Conservation (phyloP, 164 flowering plant genomes). For the Nelumbo lutea region DNA sequence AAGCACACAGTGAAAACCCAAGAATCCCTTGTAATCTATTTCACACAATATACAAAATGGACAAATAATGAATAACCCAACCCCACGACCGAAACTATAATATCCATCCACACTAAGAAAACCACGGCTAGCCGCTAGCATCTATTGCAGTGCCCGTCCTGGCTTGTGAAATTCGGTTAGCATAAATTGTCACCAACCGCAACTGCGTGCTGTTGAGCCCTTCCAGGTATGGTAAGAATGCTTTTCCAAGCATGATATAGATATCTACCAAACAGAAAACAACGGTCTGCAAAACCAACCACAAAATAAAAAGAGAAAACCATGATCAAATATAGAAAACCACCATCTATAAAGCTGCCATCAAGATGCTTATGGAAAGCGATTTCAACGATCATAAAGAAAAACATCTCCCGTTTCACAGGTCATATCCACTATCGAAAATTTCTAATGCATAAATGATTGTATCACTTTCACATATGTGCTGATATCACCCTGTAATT, state of each 20-base stretch:
- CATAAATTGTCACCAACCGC: slow-evolving; percentile 89
- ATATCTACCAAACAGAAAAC: slow-evolving; percentile 97
- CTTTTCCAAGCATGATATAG: slow-evolving; percentile 92
- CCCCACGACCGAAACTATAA: background rate
- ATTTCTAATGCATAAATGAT: too few species aligned
- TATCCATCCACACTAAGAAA: slow-evolving; percentile 9
- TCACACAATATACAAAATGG: slow-evolving; percentile 1
- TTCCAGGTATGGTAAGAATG: slow-evolving; percentile 81
- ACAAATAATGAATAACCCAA: background rate
- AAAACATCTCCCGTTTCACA: too few species aligned
- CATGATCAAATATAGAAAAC: background rate
- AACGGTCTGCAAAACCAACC: slow-evolving; percentile 66
- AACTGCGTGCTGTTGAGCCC: slow-evolving; percentile 93
- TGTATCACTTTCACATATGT: too few species aligned
- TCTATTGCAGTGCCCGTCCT: slow-evolving; percentile 69
- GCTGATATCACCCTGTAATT: too few species aligned
- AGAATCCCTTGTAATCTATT: background rate
- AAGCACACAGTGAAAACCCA: background rate
- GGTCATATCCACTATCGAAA: too few species aligned
- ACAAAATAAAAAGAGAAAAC: background rate
- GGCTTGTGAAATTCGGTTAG: slow-evolving; percentile 96
- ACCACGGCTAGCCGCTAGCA: slow-evolving; percentile 36
- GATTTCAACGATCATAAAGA: too few species aligned
- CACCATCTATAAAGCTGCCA: too few species aligned
- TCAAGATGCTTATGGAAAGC: too few species aligned